phyloP scores from a whole-genome alignment of 495 filamentous ascomycete genomes.

The Aspergillus sclerotiicarbonarius region DNA sequence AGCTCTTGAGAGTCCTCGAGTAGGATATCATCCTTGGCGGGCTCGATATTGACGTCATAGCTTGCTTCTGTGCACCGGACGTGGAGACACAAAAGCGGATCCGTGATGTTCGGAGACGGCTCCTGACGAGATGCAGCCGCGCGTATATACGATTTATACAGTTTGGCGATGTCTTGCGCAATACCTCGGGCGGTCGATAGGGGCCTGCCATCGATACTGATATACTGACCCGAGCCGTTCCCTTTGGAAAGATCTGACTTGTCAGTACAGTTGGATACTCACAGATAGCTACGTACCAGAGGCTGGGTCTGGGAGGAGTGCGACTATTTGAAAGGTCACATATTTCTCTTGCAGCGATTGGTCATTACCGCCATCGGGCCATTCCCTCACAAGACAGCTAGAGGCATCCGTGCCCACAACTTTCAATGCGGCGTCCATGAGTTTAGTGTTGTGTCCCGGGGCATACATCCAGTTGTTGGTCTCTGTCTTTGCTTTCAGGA shows the following conservation, averaged over 20 bases:
- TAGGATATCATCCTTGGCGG: constrained; percentile 83
- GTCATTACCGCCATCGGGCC: constrained; percentile 12
- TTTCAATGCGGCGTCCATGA: constrained; percentile 67
- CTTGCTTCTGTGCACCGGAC: constrained; percentile 65
- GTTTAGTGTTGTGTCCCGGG: constrained; percentile 52
- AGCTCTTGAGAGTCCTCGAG: constrained; percentile 63
- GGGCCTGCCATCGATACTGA: constrained; percentile 79
- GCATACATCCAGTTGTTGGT: constrained; percentile 71
- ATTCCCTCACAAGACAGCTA: constrained; percentile 45
- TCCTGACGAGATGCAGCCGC: constrained; percentile 28
- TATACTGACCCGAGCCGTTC: constrained; percentile 56
- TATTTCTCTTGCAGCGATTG: constrained; percentile 2
- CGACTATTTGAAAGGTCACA: constrained; percentile 46
- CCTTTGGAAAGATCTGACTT: constrained; percentile 50
- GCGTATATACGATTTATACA: constrained; percentile 59
- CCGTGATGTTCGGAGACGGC: constrained; percentile 32
- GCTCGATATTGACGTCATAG: constrained; percentile 90
- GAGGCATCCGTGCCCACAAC: constrained; percentile 65
- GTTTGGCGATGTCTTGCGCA: constrained; percentile 60
- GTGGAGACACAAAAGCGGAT: constrained; percentile 74
- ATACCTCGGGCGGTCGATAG: constrained; percentile 62
- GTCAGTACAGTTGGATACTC: constrained; percentile 14
- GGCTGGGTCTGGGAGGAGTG: constrained; percentile 56
- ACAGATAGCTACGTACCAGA: constrained; percentile 31
- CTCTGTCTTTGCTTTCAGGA: constrained; percentile 61